A percentile compares a stretch with the other conserved stretches of the same genome.
These are phyloP conservation scores for Senna tora DNA, from an alignment of 306 rosid genomes.

Conservation along the genomic window DNA sequence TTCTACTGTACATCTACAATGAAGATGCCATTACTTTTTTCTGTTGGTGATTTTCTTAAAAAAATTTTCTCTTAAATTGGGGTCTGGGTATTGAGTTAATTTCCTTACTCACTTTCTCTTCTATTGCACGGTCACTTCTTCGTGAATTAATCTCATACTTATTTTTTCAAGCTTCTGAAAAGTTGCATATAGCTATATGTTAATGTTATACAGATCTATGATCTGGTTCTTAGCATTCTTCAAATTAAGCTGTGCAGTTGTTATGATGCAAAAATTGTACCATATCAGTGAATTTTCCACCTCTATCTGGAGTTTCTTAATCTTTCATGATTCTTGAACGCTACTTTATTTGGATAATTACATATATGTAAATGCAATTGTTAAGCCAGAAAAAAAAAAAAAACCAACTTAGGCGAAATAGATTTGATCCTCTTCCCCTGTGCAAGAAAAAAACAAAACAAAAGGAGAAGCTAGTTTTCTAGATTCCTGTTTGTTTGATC, in stretches of 20 bases:
- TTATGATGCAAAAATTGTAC: neutral
- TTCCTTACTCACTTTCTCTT: too few species aligned
- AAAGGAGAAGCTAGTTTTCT: constrained; percentile 9
- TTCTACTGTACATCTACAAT: constrained; percentile 14
- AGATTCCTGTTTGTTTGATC: constrained; percentile 20
- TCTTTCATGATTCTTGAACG: neutral
- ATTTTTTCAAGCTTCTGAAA: constrained; percentile 8
- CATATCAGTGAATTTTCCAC: neutral
- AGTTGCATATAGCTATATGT: constrained; percentile 5
- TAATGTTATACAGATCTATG: constrained; percentile 6
- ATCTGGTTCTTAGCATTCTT: constrained; percentile 2
- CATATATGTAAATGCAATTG: neutral
- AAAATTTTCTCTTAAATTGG: too few species aligned
- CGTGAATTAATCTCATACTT: neutral
- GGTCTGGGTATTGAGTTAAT: too few species aligned
- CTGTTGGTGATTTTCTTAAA: too few species aligned
- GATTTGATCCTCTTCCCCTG: neutral
- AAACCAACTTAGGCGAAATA: neutral
- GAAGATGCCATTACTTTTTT: neutral
- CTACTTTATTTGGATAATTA: neutral
- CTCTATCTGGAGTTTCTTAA: constrained; percentile 7
- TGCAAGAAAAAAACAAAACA: neutral
- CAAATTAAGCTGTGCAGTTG: constrained; percentile 5
- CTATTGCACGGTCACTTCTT: neutral
- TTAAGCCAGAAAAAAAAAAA: neutral